These are phyloP conservation scores for Ganoderma resinaceum DNA, from an alignment of 1,284 basidiomycete genomes.

Conservation along the genomic window DNA sequence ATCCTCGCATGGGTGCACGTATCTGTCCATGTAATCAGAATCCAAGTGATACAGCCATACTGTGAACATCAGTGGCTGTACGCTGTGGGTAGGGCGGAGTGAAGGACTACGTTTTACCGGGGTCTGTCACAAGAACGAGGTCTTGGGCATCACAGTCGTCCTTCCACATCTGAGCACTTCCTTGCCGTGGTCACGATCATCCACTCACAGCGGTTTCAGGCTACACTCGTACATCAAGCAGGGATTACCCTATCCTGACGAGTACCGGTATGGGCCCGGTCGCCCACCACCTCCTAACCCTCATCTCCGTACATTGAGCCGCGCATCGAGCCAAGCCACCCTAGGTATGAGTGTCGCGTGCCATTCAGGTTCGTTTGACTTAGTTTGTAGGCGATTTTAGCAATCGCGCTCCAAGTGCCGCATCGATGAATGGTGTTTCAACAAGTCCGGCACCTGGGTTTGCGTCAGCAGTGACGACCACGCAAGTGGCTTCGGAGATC, in stretches of 20 bases:
- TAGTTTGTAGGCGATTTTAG: background rate
- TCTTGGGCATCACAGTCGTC: background rate
- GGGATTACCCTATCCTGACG: conserved; percentile 70
- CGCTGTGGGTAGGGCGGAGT: background rate
- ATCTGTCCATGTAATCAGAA: background rate
- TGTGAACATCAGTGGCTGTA: background rate
- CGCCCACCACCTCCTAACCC: conserved; percentile 62
- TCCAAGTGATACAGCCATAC: background rate
- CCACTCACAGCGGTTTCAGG: conserved; percentile 43
- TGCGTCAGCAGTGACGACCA: conserved; percentile 17
- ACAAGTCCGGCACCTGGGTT: background rate
- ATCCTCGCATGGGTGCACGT: background rate
- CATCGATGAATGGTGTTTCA: background rate
- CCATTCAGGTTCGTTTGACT: background rate
- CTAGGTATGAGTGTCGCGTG: conserved; percentile 17
- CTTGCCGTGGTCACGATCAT: too few relatives aligned
- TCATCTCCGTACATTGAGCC: conserved; percentile 40
- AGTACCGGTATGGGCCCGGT: conserved; percentile 71
- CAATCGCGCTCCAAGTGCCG: background rate
- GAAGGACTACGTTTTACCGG: background rate
- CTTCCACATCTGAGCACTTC: background rate
- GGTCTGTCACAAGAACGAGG: background rate
- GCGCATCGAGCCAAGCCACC: conserved; percentile 21
- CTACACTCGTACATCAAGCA: conserved; percentile 69
- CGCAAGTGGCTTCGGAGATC: conserved; percentile 51